Conservation (phyloP, 2,329 filamentous ascomycete species). For the Sarocladium brachiariae region DNA sequence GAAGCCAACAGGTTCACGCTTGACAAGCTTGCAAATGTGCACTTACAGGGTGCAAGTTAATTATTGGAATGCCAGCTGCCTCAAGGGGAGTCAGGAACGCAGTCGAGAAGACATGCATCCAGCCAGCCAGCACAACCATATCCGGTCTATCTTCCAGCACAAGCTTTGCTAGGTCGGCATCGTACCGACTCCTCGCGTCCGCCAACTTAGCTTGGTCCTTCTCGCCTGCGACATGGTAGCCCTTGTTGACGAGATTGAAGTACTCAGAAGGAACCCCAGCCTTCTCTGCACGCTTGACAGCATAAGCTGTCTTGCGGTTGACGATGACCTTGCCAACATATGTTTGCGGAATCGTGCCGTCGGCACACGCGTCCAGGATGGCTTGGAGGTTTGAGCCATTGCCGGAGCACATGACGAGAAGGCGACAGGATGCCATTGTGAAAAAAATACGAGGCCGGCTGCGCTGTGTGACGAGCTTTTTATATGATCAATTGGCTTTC, state of each 20-base stretch:
- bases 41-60: slow-evolving; percentile 67
- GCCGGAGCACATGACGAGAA: slow-evolving; percentile 66
- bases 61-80: slow-evolving; percentile 56
- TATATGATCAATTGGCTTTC: too few species aligned
- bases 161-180: slow-evolving; percentile 63
- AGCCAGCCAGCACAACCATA: slow-evolving; percentile 74
- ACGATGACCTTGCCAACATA: slow-evolving; percentile 40
- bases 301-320: slow-evolving; percentile 42
- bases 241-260: slow-evolving; percentile 74
- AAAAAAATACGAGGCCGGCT: not conserved
- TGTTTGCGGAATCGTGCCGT: slow-evolving; percentile 32
- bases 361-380: slow-evolving; percentile 45
- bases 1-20: not conserved
- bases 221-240: slow-evolving; percentile 52
- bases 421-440: slow-evolving; percentile 31
- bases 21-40: slow-evolving; percentile 23
- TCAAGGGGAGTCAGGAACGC: slow-evolving; percentile 64
- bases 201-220: slow-evolving; percentile 46
- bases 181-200: slow-evolving; percentile 61
- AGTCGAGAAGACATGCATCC: slow-evolving; percentile 75
- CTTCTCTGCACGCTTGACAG: slow-evolving; percentile 35
- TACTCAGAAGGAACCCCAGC: slow-evolving; percentile 65
- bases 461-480: too few species aligned
- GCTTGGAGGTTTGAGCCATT: slow-evolving; percentile 75
- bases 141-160: slow-evolving; percentile 61